These are phyloP conservation scores for Hyaloraphidium curvatum DNA, from an alignment of 192 early-diverging fungal species.

Conservation along the genomic window DNA sequence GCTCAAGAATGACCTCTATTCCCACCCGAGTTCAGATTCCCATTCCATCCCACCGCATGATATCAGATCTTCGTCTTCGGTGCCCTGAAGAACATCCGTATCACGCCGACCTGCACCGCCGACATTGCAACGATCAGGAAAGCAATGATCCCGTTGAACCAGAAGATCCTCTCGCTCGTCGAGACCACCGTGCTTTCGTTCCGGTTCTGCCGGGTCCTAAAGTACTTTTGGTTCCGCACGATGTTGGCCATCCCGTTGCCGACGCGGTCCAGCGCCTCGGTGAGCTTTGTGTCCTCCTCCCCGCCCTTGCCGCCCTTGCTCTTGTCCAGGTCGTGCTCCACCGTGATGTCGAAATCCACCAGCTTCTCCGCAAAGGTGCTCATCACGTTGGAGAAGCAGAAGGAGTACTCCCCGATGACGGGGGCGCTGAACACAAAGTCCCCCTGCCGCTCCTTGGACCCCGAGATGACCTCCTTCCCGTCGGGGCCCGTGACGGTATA, in stretches of 20 bases:
- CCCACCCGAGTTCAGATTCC: no score
- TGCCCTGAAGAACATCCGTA: conserved; percentile 77
- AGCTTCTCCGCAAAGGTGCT: conserved; percentile 87
- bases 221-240: conserved; percentile 68
- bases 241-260: conserved; percentile 43
- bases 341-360: conserved; percentile 85
- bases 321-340: conserved; percentile 63
- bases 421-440: conserved; percentile 85
- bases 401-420: conserved; percentile 74
- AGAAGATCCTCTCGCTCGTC: conserved; percentile 73
- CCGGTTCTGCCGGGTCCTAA: conserved; percentile 75
- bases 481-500: conserved; percentile 66
- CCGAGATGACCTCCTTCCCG: conserved; percentile 41
- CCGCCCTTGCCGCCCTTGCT: conserved; percentile 17
- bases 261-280: conserved; percentile 36
- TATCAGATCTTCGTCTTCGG: no score
- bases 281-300: conserved; percentile 31
- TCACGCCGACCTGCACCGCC: conserved; percentile 80
- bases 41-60: no score
- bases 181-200: conserved; percentile 77
- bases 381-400: conserved; percentile 93
- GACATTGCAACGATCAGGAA: conserved; percentile 63
- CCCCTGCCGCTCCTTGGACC: conserved; percentile 78
- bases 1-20: no score
- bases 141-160: conserved; percentile 72